phyloP scores from a whole-genome alignment of 352 stramenopile species.

The Pythium brassicae region DNA sequence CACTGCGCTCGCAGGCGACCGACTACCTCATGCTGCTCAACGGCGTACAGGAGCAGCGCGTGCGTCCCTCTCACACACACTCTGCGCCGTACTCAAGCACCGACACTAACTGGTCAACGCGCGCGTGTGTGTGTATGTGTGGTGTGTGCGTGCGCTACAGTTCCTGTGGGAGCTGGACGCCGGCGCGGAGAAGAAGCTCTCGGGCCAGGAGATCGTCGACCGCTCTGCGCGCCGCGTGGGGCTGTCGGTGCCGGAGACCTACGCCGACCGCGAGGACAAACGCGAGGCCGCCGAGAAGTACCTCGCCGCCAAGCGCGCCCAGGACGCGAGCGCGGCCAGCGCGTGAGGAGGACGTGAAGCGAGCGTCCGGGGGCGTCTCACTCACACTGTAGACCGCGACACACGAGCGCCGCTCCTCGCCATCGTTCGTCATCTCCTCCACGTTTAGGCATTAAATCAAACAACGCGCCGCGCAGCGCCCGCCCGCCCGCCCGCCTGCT shows the following conservation, averaged over 20 bases:
- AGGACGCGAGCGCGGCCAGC: constrained; percentile 18
- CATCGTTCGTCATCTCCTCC: neutral
- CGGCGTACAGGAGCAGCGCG: constrained; percentile 70
- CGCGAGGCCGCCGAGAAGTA: constrained; percentile 46
- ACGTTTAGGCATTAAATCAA: constrained; percentile 12
- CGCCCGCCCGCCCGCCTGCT: too few relatives aligned
- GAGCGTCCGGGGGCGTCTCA: too few relatives aligned
- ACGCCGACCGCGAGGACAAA: constrained; percentile 52
- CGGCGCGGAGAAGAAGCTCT: constrained; percentile 62
- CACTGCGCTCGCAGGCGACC: constrained; percentile 60
- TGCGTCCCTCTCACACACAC: constrained; percentile 18
- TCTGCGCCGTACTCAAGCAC: neutral
- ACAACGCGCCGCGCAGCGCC: neutral
- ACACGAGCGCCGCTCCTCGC: neutral
- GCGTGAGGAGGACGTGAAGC: neutral
- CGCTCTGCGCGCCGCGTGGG: constrained; percentile 71
- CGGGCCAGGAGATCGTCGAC: constrained; percentile 68
- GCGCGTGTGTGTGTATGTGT: constrained; percentile 4
- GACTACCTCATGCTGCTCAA: constrained; percentile 69
- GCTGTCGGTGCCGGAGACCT: constrained; percentile 73
- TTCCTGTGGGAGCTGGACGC: constrained; percentile 71
- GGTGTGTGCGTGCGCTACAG: too few relatives aligned
- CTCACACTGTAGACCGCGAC: too few relatives aligned
- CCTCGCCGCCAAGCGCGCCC: constrained; percentile 43
- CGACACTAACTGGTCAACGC: neutral